Evolutionary conservation across 352 stramenopile genomes (phyloP), one percentile per base, ranked within the genome.

Genomic region (Phytophthora sp.): DNA sequence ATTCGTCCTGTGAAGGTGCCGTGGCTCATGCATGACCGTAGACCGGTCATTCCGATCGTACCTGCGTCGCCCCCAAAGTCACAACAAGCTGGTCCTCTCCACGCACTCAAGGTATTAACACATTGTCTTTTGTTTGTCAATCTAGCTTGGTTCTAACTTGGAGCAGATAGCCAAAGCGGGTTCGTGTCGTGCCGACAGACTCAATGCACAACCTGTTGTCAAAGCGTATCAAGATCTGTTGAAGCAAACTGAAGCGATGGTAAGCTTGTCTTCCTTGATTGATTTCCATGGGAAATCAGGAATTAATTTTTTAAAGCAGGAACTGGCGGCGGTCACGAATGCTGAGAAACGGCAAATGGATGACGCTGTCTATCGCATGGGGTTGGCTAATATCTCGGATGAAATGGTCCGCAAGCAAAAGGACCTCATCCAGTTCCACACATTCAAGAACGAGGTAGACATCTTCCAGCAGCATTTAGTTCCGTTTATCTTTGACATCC

Each of bases 391-490:
- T 27, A 75, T 94, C 38, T 84, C 84, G 2, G 56, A 74, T 13
- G 73, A 85, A 21, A 77, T 79, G 26, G 74, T 93, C 21, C 51
- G 64, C 12, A 63, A 71, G 50, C 83, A 93, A 44, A 85, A 85
- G 50, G 56, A 77, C 20, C 50, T 84, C 16, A 82, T 92, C 27
- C 82, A 77, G 11, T 89, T 86, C 51, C 73, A 87, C 39, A 85
- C 80, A 2, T 67, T 93, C 29, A 88, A 90, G 66, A 89, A 91
- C 65, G 84, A 94, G 38, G 72, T 93, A 39, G 82, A 91, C 39
- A 88, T 90, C 53, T 90, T 92, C 66, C 86, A 94, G 63, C 82
- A 94, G 59, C 77, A 80, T 57, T 55, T 93, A 15, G 76, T 88
- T 41, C 81, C 79, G 5, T 92, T 90, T 30, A 69, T 90, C 47